A percentile compares a stretch with the other conserved stretches of the same genome.
phyloP scores from a whole-genome alignment of 1,139 yeast species.

The Candida buenavistaensis region DNA sequence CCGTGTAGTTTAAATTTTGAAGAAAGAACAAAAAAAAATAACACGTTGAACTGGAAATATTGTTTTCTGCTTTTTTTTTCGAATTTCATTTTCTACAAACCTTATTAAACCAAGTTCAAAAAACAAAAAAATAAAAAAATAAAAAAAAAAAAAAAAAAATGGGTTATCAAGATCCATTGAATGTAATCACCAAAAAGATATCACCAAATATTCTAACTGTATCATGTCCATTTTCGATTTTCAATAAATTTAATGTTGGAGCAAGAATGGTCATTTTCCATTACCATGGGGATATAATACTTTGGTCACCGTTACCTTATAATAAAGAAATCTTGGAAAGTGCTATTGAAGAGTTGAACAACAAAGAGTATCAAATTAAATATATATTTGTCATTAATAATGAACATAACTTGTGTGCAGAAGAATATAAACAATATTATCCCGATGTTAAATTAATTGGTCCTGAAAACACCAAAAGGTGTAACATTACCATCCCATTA shows the following conservation, averaged over 20 bases:
- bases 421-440: conserved; percentile 7
- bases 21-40: neutral
- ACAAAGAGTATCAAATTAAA: conserved; percentile 6
- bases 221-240: conserved; percentile 10
- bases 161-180: conserved; percentile 9
- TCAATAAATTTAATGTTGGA: conserved; percentile 8
- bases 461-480: conserved; percentile 4
- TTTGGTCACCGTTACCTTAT: conserved; percentile 12
- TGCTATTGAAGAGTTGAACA: conserved; percentile 7
- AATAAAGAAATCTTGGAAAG: conserved; percentile 6
- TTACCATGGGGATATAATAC: conserved; percentile 8
- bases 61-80: neutral
- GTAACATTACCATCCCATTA: conserved; percentile 6
- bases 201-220: conserved; percentile 9
- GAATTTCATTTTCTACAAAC: neutral
- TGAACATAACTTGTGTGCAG: conserved; percentile 10
- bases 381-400: conserved; percentile 9
- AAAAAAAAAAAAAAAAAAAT: neutral
- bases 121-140: no score
- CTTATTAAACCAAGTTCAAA: no score
- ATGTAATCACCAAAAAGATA: conserved; percentile 7
- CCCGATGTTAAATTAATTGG: conserved; percentile 9
- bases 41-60: neutral
- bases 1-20: neutral
- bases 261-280: conserved; percentile 12